phyloP scores from a whole-genome alignment of 108 stramenopile species.

The Pseudonitzschia delicatissima region DNA sequence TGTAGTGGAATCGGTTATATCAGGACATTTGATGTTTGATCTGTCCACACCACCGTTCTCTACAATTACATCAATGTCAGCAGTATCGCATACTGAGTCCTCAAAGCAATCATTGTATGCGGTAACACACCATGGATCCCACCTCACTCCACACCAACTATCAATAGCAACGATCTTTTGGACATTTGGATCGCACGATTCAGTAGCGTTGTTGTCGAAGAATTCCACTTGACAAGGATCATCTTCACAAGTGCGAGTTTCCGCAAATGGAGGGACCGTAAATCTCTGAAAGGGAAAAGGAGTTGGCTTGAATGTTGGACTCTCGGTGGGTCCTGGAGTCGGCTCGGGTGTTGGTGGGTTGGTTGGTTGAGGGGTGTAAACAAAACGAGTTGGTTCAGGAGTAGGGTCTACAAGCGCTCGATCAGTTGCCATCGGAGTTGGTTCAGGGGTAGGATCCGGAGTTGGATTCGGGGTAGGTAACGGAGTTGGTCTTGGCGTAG shows the following conservation, averaged over 20 bases:
- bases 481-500: background rate
- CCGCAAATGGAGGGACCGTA: background rate
- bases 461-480: slow-evolving; percentile 2
- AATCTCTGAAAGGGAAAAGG: background rate
- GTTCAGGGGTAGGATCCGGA: slow-evolving; percentile 7
- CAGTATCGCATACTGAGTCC: background rate
- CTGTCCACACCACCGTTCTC: background rate
- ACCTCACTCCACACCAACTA: slow-evolving; percentile 14
- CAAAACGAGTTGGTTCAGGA: background rate
- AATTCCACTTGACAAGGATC: slow-evolving; percentile 4
- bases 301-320: background rate
- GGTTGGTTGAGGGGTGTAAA: slow-evolving; percentile 5
- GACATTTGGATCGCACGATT: background rate
- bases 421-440: background rate
- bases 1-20: background rate
- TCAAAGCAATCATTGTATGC: slow-evolving; percentile 2
- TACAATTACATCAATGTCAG: background rate
- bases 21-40: background rate
- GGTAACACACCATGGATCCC: slow-evolving; percentile 12
- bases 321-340: background rate
- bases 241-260: background rate
- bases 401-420: background rate
- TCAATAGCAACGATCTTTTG: background rate
- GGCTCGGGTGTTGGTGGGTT: background rate
- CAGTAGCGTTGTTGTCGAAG: background rate